These are phyloP conservation scores for Lactarius deliciosus DNA, from an alignment of 768 basidiomycete species.

Conservation along the genomic window DNA sequence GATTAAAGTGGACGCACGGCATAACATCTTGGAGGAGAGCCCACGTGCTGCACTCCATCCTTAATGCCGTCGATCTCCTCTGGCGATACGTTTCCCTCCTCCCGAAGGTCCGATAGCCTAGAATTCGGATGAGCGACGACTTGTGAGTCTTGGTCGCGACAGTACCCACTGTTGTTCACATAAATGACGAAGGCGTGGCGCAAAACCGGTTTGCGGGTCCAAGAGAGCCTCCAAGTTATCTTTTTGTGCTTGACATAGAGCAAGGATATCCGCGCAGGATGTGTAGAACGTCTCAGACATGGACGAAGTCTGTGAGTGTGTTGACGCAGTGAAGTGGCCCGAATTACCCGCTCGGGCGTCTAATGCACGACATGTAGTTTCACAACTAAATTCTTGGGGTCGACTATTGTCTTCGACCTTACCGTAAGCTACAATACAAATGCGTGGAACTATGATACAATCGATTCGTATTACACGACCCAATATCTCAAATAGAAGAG, in stretches of 20 bases:
- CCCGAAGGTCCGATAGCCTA: conserved; percentile 56
- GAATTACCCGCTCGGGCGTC: not conserved
- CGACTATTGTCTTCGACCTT: too few species aligned
- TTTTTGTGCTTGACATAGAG: conserved; percentile 52
- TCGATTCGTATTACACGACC: not conserved
- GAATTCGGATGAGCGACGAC: conserved; percentile 15
- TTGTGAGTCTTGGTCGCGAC: not conserved
- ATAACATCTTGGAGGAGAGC: conserved; percentile 72
- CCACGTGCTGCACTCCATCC: conserved; percentile 83
- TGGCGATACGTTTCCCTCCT: conserved; percentile 41
- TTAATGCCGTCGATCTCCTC: conserved; percentile 62
- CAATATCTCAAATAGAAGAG: not conserved
- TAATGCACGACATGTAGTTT: too few species aligned
- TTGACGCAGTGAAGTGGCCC: conserved; percentile 1
- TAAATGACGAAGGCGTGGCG: conserved; percentile 55
- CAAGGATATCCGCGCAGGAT: conserved; percentile 68
- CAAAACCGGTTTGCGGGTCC: conserved; percentile 67
- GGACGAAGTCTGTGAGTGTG: not conserved
- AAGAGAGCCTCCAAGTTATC: conserved; percentile 61
- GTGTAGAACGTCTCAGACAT: conserved; percentile 58
- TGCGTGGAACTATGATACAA: not conserved
- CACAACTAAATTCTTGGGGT: too few species aligned
- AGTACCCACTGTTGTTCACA: conserved; percentile 57
- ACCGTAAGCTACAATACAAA: not conserved
- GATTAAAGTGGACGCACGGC: conserved; percentile 51